These are phyloP conservation scores for Lactifluus subvellereus DNA, from an alignment of 768 basidiomycete genomes.

Conservation along the genomic window DNA sequence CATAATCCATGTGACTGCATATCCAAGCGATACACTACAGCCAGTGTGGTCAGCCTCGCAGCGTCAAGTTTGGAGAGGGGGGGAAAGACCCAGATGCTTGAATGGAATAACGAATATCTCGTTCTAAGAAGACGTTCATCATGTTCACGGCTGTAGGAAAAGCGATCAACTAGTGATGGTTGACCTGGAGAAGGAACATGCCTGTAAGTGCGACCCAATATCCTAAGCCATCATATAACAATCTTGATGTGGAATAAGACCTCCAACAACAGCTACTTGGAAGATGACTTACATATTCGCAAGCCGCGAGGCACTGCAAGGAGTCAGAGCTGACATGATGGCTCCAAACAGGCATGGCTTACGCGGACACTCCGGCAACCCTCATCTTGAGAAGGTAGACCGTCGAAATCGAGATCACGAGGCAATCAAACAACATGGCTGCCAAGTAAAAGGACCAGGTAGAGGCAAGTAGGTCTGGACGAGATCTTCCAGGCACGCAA, in stretches of 20 bases:
- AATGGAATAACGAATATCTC: conserved; percentile 14
- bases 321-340: neutral
- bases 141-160: conserved; percentile 25
- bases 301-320: conserved; percentile 25
- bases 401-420: conserved; percentile 45
- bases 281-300: conserved; percentile 26
- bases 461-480: conserved; percentile 27
- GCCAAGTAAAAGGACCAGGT: conserved; percentile 57
- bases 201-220: conserved; percentile 53
- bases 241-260: conserved; percentile 34
- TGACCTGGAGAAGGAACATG: conserved; percentile 17
- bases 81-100: conserved; percentile 24
- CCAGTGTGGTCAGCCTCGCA: neutral
- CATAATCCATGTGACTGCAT: conserved; percentile 34
- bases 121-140: conserved; percentile 28
- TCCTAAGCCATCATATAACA: conserved; percentile 61
- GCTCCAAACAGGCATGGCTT: neutral
- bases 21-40: conserved; percentile 31
- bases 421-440: conserved; percentile 52
- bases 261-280: neutral
- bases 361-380: conserved; percentile 30
- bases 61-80: neutral
- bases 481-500: conserved; percentile 39
- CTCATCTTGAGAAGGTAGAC: conserved; percentile 48
- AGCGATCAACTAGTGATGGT: neutral